Conservation (phyloP, 225 moss, liverwort and hornwort species). For the Pseudoscleropodium purum region DNA sequence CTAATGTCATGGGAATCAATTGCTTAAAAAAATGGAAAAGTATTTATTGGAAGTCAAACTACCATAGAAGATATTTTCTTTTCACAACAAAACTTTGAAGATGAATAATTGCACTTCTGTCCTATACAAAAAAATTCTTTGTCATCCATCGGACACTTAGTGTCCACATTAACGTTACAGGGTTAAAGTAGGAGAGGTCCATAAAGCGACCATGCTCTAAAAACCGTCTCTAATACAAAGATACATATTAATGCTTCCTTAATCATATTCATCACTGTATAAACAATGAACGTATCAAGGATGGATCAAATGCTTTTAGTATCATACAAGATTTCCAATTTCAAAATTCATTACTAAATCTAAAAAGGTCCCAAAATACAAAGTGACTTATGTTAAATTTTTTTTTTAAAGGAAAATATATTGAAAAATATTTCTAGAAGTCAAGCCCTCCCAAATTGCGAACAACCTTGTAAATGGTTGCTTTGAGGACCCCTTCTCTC, state of each 20-base stretch:
- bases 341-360: neutral
- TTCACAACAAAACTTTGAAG: no score
- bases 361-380: accelerated
- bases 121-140: no score
- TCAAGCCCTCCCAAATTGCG: neutral
- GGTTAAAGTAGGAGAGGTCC: neutral
- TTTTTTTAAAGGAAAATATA: accelerated
- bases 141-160: no score
- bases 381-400: accelerated
- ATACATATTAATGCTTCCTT: neutral
- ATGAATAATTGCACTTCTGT: no score
- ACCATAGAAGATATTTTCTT: no score
- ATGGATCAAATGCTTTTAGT: neutral
- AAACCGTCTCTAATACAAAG: neutral
- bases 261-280: neutral
- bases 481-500: no score
- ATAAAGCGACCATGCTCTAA: neutral
- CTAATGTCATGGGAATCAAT: no score
- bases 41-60: no score
- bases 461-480: neutral
- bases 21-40: no score
- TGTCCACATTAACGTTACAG: no score
- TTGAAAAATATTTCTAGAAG: neutral
- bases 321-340: neutral
- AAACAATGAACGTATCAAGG: neutral